A percentile compares a stretch with the other conserved stretches of the same genome.
Conservation (phyloP, 331 rosid species). For the Pyracantha coccinea region DNA sequence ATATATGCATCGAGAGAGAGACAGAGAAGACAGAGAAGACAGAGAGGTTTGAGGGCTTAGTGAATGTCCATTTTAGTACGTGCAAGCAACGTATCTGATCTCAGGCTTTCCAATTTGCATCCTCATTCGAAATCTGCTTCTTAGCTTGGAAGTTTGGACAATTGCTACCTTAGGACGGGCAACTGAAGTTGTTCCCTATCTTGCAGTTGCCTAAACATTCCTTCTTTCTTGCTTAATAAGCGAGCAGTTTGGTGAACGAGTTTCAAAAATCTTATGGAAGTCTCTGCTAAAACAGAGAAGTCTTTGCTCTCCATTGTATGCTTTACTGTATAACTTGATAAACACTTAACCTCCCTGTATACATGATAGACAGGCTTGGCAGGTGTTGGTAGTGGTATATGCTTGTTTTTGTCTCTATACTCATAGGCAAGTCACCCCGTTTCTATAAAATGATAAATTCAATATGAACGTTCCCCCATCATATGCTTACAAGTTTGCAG, state of each 20-base stretch:
- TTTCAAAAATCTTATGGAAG: not conserved
- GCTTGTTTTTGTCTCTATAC: not conserved
- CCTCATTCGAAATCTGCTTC: conserved; percentile 17
- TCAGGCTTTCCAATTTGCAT: not conserved
- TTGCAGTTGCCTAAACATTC: not conserved
- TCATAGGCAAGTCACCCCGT: not conserved
- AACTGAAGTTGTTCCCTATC: not conserved
- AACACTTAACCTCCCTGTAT: not conserved
- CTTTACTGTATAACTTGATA: too few relatives aligned
- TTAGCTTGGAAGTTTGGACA: conserved; percentile 26
- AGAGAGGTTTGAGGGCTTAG: not conserved
- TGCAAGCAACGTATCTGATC: conserved; percentile 46
- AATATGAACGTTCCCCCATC: conserved; percentile 25
- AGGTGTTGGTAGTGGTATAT: not conserved
- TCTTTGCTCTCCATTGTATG: not conserved
- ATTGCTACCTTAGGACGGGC: conserved; percentile 6
- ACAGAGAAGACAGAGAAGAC: not conserved
- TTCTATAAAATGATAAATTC: not conserved
- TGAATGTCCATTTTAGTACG: conserved; percentile 12
- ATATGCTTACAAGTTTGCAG: conserved; percentile 47
- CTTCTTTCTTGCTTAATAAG: not conserved
- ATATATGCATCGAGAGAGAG: not conserved
- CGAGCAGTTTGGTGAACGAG: not conserved
- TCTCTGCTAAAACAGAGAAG: not conserved
- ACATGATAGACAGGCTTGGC: too few relatives aligned